These are phyloP conservation scores for Triangularia setosa DNA, from an alignment of 2,329 filamentous ascomycete genomes.

Conservation along the genomic window DNA sequence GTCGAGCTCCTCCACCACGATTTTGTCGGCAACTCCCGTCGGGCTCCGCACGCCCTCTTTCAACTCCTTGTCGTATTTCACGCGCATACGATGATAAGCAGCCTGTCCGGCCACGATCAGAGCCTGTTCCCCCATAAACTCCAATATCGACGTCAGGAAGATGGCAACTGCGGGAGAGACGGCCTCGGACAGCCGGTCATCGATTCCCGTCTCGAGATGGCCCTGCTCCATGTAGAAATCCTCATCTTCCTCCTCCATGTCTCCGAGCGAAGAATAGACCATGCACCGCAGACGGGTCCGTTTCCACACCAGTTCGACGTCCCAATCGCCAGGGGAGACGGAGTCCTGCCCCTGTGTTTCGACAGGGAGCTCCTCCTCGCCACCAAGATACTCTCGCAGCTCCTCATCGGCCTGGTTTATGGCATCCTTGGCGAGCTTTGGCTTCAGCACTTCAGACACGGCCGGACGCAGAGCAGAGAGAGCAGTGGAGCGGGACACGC, in stretches of 20 bases:
- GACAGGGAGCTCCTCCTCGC: conserved; percentile 66
- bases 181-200: conserved; percentile 59
- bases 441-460: conserved; percentile 81
- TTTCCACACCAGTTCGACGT: conserved; percentile 92
- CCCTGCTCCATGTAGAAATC: conserved; percentile 83
- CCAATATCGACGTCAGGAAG: conserved; percentile 89
- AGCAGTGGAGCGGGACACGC: conserved; percentile 71
- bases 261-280: conserved; percentile 95
- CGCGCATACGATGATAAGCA: conserved; percentile 64
- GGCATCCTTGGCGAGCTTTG: conserved; percentile 72
- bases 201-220: conserved; percentile 56
- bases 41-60: conserved; percentile 47
- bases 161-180: conserved; percentile 92
- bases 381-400: conserved; percentile 80
- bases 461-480: conserved; percentile 74
- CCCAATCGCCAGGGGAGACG: conserved; percentile 62
- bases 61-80: conserved; percentile 56
- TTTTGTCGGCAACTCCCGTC: conserved; percentile 55
- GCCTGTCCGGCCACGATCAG: conserved; percentile 84
- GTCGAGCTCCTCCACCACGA: conserved; percentile 85
- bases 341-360: conserved; percentile 54
- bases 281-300: conserved; percentile 89
- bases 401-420: conserved; percentile 39
- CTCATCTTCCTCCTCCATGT: conserved; percentile 97
- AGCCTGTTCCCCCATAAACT: conserved; percentile 89